These are phyloP conservation scores for Populus simonii DNA, from an alignment of 345 rosid species.

Conservation along the genomic window DNA sequence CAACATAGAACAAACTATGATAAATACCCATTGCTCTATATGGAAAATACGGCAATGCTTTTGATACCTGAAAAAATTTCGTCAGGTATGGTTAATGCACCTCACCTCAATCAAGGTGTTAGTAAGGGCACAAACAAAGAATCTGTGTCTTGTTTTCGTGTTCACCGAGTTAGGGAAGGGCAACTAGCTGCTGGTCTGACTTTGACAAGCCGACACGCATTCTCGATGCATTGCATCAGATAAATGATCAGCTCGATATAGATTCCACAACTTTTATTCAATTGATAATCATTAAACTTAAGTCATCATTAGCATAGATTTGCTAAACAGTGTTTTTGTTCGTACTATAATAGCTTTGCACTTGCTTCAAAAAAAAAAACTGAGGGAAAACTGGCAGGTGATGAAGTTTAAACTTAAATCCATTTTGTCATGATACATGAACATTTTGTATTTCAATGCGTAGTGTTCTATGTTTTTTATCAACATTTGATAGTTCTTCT, in stretches of 20 bases:
- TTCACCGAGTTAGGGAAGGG: not conserved
- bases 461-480: slow-evolving; percentile 43
- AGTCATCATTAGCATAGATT: too few species aligned
- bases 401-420: not conserved
- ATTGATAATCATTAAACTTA: not conserved
- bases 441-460: slow-evolving; percentile 77
- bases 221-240: not conserved
- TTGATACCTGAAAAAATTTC: not conserved
- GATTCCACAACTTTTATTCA: not conserved
- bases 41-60: not conserved
- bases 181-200: not conserved
- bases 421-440: slow-evolving; percentile 45
- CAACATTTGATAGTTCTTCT: slow-evolving; percentile 48
- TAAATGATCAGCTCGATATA: not conserved
- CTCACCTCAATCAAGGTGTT: not conserved
- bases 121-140: not conserved
- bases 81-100: not conserved
- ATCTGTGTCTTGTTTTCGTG: not conserved
- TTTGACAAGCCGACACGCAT: not conserved
- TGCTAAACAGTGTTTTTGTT: not conserved
- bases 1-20: slow-evolving; percentile 10
- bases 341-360: not conserved
- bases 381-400: not conserved
- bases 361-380: not conserved
- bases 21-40: slow-evolving; percentile 1